Evolutionary conservation across 768 basidiomycete genomes (phyloP), one percentile per base, ranked within the genome.

Genomic region (Dioszegia aurantiaca): DNA sequence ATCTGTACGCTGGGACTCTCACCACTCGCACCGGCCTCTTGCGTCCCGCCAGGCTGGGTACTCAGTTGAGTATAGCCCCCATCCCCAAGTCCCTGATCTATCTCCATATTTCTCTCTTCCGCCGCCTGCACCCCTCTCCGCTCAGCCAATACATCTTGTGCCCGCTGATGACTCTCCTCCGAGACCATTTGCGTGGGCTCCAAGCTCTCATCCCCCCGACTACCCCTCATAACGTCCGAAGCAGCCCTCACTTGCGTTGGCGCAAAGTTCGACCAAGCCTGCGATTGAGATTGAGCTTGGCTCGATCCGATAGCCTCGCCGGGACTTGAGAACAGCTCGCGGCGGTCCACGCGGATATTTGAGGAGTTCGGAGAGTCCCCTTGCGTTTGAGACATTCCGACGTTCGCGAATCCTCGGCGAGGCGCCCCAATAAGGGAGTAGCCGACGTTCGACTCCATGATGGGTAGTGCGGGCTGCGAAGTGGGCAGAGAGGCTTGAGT

Each of bases 121-220:
- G 30, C 48, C 46, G 10, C 26, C 30, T 17, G 10, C 4, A 9
- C 31, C 46, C 27, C 4, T 37, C 36, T 36, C 48, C 31, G 8
- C 21, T 33, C 48, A 17, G 31, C 30, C 17, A 39, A 19, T 19
- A 26, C 3, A n/a, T 10, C 48, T 27, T 51, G 48, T 23, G 48
- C 48, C 48, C 48, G 48, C 48, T 36, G 23, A 10, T 51, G 48
- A 23, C 48, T 51, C 23, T 51, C 48, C 19, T 51, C 48, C 36
- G 48, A 51, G 14, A 51, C 48, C n/a, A 51, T 51, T 33, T 51
- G 48, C n/a, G 48, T 51, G 2, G 48, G 48, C 36, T 51, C 48
- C 48, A 48, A 6, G 14, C 21, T 16, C 48, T 33, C 33, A 11
- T 19, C 23, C 4, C 24, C 48, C 2, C 33, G 19, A 16, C 30